phyloP scores from a whole-genome alignment of 192 early-diverging fungal genomes.

The Coemansia reversa region DNA sequence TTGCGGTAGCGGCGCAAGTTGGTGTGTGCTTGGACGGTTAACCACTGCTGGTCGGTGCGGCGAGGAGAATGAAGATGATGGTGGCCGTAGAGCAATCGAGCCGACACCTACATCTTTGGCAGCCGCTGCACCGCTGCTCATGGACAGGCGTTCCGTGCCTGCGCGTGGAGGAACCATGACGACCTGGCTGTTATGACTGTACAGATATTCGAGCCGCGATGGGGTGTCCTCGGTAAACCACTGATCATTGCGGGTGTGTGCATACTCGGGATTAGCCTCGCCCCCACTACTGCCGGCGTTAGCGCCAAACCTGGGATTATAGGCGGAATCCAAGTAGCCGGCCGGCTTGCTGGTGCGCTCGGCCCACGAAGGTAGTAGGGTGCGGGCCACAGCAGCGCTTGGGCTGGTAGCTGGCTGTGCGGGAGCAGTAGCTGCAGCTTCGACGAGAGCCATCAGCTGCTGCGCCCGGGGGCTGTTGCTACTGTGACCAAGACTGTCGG shows the following conservation, averaged over 20 bases:
- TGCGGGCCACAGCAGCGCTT: background rate
- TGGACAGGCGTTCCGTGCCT: slow-evolving; percentile 6
- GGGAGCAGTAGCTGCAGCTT: slow-evolving; percentile 26
- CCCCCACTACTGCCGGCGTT: slow-evolving; percentile 1
- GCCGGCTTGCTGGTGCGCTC: background rate
- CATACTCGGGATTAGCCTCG: slow-evolving; percentile 13
- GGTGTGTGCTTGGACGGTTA: background rate
- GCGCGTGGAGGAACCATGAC: slow-evolving; percentile 15
- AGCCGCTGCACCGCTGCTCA: slow-evolving; percentile 1
- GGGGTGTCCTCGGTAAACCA: slow-evolving; percentile 41
- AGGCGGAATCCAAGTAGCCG: background rate
- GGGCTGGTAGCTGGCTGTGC: slow-evolving; percentile 2
- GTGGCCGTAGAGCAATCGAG: background rate
- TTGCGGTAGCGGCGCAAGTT: background rate
- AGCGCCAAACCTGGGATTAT: slow-evolving; percentile 6
- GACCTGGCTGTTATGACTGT: slow-evolving; percentile 13
- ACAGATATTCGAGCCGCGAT: slow-evolving; percentile 40
- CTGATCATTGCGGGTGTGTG: slow-evolving; percentile 47
- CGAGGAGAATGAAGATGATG: slow-evolving; percentile 3
- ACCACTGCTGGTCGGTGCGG: background rate
- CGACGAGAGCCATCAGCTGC: slow-evolving; percentile 46
- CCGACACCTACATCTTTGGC: background rate
- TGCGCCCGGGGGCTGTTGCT: slow-evolving; percentile 9
- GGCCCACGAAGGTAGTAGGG: background rate
- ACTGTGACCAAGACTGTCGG: slow-evolving; percentile 2